Evolutionary conservation across 139 green algal species (phyloP).

Genomic region (Picocystis salinarum): DNA sequence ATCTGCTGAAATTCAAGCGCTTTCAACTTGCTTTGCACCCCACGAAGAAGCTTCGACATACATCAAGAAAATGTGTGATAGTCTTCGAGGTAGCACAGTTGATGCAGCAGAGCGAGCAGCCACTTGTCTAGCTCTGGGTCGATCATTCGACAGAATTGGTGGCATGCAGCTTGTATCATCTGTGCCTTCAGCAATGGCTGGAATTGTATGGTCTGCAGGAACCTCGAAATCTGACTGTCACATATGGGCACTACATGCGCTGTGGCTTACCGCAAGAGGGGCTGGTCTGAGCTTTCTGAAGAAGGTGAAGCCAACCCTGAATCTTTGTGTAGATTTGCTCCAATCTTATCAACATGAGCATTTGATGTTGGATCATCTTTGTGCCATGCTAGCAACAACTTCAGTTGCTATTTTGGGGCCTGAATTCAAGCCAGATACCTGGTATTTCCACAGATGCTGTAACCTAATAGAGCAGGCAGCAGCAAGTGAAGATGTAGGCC

Average conservation of each 20-base stretch:
- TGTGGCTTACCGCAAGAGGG: conserved; percentile 45
- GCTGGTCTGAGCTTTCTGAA: conserved; percentile 52
- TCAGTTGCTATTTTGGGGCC: conserved; percentile 68
- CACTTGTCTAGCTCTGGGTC: too few relatives aligned
- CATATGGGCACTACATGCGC: conserved; percentile 61
- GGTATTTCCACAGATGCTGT: conserved; percentile 23
- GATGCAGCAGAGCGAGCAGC: too few relatives aligned
- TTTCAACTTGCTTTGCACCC: too few relatives aligned
- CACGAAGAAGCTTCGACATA: too few relatives aligned
- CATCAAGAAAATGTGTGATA: too few relatives aligned
- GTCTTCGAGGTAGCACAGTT: too few relatives aligned
- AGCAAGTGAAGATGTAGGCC: conserved; percentile 18
- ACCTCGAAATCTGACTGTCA: too few relatives aligned
- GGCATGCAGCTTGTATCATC: too few relatives aligned
- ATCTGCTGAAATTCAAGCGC: too few relatives aligned
- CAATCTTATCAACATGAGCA: conserved; percentile 20
- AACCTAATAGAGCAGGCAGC: not conserved
- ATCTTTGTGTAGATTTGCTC: conserved; percentile 38
- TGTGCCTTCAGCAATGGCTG: too few relatives aligned
- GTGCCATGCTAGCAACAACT: conserved; percentile 71
- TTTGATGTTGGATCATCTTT: conserved; percentile 30
- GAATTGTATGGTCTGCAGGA: too few relatives aligned
- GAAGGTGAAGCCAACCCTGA: conserved; percentile 35
- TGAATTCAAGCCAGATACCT: conserved; percentile 47
- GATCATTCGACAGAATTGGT: too few relatives aligned